Percentiles rank a stretch among this genome's conserved stretches.
phyloP scores from a whole-genome alignment of 2,329 filamentous ascomycete genomes.

The Xylaria hypoxylon region DNA sequence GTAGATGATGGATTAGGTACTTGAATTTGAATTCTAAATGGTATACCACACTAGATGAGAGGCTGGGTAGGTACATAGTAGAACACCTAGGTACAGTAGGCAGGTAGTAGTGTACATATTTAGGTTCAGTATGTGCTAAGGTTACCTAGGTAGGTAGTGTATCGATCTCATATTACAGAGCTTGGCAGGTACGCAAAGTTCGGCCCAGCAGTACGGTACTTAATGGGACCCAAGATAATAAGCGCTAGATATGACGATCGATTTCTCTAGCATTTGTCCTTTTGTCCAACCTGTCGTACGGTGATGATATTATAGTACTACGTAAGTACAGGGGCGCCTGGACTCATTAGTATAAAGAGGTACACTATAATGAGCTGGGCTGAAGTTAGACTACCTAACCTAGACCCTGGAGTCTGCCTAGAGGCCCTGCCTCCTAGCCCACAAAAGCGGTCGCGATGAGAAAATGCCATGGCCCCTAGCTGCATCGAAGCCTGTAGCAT shows the following conservation, averaged over 20 bases:
- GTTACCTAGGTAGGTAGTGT: background rate
- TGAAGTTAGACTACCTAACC: background rate
- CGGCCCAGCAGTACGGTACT: slow-evolving; percentile 16
- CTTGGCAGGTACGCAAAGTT: slow-evolving; percentile 16
- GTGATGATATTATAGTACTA: background rate
- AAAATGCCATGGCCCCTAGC: slow-evolving; percentile 7
- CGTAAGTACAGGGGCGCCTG: background rate
- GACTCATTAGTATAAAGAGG: background rate
- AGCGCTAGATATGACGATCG: slow-evolving; percentile 14
- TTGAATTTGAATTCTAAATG: slow-evolving; percentile 17
- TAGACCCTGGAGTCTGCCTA: background rate
- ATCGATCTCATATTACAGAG: slow-evolving; percentile 5
- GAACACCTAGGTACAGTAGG: too few relatives aligned
- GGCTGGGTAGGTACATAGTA: background rate
- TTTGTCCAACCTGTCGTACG: slow-evolving; percentile 10
- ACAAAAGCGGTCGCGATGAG: slow-evolving; percentile 18
- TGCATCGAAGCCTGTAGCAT: slow-evolving; percentile 12
- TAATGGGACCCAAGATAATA: slow-evolving; percentile 22
- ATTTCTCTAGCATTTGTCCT: slow-evolving; percentile 11
- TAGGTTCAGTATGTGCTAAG: background rate
- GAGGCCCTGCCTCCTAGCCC: slow-evolving; percentile 1
- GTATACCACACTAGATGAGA: background rate
- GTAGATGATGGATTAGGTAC: background rate
- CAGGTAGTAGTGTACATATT: too few relatives aligned
- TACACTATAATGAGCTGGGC: background rate